phyloP scores from a whole-genome alignment of 352 stramenopile species.

The Pythium rhizo-oryzae region DNA sequence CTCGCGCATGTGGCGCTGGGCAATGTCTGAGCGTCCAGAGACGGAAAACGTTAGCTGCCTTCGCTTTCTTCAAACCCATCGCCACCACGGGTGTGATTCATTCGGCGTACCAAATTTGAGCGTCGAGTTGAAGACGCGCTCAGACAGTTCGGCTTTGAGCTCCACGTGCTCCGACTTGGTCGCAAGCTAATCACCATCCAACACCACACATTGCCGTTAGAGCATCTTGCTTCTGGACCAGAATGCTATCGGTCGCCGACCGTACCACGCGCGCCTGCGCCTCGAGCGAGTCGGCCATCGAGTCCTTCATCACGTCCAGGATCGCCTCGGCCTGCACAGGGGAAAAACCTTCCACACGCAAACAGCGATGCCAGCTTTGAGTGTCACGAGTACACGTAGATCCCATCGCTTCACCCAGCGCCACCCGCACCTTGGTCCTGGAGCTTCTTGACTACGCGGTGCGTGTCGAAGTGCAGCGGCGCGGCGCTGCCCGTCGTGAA shows the following conservation, averaged over 20 bases:
- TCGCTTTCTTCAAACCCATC: background rate
- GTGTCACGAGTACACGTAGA: background rate
- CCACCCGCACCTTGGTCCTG: conserved; percentile 59
- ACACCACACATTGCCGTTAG: background rate
- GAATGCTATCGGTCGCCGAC: background rate
- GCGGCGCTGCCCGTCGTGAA: conserved; percentile 26
- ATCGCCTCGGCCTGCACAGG: conserved; percentile 74
- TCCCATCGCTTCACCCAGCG: background rate
- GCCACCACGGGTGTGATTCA: no score
- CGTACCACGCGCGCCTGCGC: conserved; percentile 63
- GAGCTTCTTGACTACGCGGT: conserved; percentile 78
- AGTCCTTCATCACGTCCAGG: conserved; percentile 78
- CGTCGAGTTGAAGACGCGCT: conserved; percentile 89
- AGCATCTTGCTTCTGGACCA: background rate
- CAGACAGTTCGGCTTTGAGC: conserved; percentile 82
- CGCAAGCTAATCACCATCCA: conserved; percentile 46
- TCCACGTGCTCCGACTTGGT: conserved; percentile 89
- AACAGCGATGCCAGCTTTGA: no score
- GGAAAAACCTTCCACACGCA: conserved; percentile 54
- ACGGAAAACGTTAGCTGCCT: background rate
- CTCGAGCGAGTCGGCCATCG: conserved; percentile 79
- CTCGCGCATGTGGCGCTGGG: conserved; percentile 88
- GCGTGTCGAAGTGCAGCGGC: conserved; percentile 43
- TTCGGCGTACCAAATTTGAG: conserved; percentile 88
- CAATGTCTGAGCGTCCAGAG: conserved; percentile 59